Percentiles rank a stretch among this genome's conserved stretches.
Evolutionary conservation across 306 rosid species (phyloP).

Genomic region (Cucurbita maxima): DNA sequence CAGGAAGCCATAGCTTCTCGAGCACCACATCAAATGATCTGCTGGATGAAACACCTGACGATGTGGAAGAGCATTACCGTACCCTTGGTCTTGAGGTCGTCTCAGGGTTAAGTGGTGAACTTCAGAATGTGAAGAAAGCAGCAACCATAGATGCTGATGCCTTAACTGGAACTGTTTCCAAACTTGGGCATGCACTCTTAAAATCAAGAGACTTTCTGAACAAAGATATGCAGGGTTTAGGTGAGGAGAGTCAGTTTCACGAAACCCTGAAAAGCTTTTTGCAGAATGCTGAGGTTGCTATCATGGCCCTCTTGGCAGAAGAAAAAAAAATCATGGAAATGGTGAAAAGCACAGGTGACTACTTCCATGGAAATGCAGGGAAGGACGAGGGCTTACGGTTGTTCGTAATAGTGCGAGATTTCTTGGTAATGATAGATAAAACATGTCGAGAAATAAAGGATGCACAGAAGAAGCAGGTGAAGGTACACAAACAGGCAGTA

Average conservation of each 20-base stretch:
- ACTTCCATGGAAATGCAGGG: constrained; percentile 81
- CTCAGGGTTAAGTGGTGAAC: constrained; percentile 52
- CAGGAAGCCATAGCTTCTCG: constrained; percentile 42
- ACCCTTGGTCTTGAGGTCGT: constrained; percentile 63
- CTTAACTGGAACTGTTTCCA: constrained; percentile 62
- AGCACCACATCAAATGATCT: constrained; percentile 53
- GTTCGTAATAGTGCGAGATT: constrained; percentile 64
- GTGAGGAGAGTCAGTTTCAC: constrained; percentile 30
- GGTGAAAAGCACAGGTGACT: constrained; percentile 84
- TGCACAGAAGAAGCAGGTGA: constrained; percentile 26
- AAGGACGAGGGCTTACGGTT: constrained; percentile 82
- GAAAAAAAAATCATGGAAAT: constrained; percentile 72
- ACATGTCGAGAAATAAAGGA: constrained; percentile 54
- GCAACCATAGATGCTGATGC: constrained; percentile 65
- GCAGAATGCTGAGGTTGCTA: constrained; percentile 52
- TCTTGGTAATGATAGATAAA: constrained; percentile 72
- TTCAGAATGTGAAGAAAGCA: constrained; percentile 76
- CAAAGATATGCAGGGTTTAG: constrained; percentile 22
- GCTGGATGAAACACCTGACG: constrained; percentile 24
- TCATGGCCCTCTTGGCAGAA: constrained; percentile 37
- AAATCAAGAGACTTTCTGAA: constrained; percentile 43
- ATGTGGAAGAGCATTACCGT: constrained; percentile 49
- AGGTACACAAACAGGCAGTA: constrained; percentile 25
- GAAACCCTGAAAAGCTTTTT: constrained; percentile 42
- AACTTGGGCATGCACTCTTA: constrained; percentile 46